These are phyloP conservation scores for Theileria parva DNA, from an alignment of 169 alveolate species.

Conservation along the genomic window DNA sequence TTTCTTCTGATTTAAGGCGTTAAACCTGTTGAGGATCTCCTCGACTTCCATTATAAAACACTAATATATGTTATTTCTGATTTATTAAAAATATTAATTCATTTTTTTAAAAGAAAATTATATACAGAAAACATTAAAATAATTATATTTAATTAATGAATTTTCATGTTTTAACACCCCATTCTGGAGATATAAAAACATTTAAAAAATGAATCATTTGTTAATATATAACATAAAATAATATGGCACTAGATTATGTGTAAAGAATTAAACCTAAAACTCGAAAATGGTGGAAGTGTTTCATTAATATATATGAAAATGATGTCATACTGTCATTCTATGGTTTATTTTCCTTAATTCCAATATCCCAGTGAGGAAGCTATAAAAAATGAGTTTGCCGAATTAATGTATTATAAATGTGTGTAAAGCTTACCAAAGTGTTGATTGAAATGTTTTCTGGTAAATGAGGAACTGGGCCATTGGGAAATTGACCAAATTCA, in stretches of 20 bases:
- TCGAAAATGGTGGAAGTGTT: background rate
- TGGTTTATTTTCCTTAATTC: constrained; percentile 22
- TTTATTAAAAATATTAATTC: background rate
- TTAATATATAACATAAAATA: background rate
- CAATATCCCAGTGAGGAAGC: constrained; percentile 65
- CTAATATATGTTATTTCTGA: background rate
- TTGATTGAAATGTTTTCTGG: constrained; percentile 60
- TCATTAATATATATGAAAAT: background rate
- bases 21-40: constrained; percentile 36
- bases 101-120: background rate
- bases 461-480: constrained; percentile 58
- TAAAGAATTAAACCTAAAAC: background rate
- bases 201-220: background rate
- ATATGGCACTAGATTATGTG: background rate
- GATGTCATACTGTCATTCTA: background rate
- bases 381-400: constrained; percentile 2
- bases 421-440: constrained; percentile 46
- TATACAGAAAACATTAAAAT: background rate
- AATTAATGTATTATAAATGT: background rate
- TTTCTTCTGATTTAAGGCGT: constrained; percentile 38
- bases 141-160: background rate
- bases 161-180: background rate
- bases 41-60: constrained; percentile 37
- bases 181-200: background rate
- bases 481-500: constrained; percentile 45